Evolutionary conservation across 306 rosid genomes (phyloP).

Genomic region (Prunus salicina): DNA sequence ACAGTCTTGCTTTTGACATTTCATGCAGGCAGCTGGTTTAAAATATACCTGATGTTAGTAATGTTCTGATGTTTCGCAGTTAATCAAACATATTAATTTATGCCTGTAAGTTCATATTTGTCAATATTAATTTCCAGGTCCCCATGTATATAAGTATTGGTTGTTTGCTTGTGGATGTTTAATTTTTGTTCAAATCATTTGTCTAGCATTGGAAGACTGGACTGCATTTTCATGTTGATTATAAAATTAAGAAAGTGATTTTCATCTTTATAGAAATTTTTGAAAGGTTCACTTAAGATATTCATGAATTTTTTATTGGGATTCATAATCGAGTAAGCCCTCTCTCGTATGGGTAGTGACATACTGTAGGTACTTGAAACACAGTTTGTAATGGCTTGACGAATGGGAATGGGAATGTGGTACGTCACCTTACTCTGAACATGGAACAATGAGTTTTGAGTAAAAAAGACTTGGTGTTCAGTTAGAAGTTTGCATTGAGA

Average conservation of each 20-base stretch:
- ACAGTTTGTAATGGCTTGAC: background rate
- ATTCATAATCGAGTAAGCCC: background rate
- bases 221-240: background rate
- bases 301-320: background rate
- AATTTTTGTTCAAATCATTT: background rate
- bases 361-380: background rate
- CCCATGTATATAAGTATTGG: background rate
- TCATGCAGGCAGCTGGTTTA: constrained; percentile 30
- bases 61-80: constrained; percentile 24
- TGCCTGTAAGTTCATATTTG: constrained; percentile 21
- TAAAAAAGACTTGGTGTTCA: background rate
- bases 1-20: constrained; percentile 19
- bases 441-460: background rate
- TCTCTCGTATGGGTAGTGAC: background rate
- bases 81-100: constrained; percentile 16
- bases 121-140: constrained; percentile 1
- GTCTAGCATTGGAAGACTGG: background rate
- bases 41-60: constrained; percentile 16
- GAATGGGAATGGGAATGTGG: background rate
- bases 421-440: background rate
- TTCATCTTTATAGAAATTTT: background rate
- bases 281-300: background rate
- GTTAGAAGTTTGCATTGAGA: background rate
- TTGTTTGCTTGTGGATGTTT: background rate
- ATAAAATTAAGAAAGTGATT: background rate